A percentile compares a stretch with the other conserved stretches of the same genome.
phyloP scores from a whole-genome alignment of 257 asterid genomes.

The Solanum raphanifolium region DNA sequence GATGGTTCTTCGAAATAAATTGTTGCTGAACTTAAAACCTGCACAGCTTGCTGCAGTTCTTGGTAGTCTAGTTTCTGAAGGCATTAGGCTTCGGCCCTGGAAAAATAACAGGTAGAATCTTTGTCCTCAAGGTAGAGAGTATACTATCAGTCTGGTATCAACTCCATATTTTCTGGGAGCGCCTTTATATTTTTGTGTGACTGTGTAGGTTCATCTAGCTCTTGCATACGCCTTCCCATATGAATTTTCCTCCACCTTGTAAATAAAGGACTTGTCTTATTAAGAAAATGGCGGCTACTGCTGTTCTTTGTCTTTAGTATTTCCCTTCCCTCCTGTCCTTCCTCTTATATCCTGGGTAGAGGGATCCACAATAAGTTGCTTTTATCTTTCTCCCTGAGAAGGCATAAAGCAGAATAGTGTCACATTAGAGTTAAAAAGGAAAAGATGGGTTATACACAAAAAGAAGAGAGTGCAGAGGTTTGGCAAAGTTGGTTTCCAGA shows the following conservation, averaged over 20 bases:
- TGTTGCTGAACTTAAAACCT: constrained; percentile 76
- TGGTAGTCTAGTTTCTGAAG: constrained; percentile 89
- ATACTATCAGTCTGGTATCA: not conserved
- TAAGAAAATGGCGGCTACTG: not conserved
- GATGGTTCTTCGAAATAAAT: constrained; percentile 76
- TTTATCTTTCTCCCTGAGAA: not conserved
- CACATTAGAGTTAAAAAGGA: not conserved
- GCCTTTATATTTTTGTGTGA: not conserved
- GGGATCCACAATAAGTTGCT: not conserved
- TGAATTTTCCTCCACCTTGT: not conserved
- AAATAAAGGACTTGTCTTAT: not conserved
- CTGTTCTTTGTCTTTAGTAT: not conserved
- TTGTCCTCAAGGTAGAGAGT: not conserved
- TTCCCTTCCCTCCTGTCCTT: not conserved
- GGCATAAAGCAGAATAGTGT: not conserved
- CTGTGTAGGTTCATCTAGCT: not conserved
- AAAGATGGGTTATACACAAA: not conserved
- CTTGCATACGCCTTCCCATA: not conserved
- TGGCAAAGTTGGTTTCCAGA: not conserved
- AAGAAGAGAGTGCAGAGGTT: not conserved
- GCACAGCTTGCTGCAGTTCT: constrained; percentile 96
- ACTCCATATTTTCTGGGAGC: not conserved
- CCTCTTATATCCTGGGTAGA: not conserved
- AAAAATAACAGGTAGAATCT: constrained; percentile 61
- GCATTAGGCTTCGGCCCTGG: constrained; percentile 88